A percentile compares a stretch with the other conserved stretches of the same genome.
Conservation (phyloP, 1,284 basidiomycete species). For the Sphaerobolus stellatus region DNA sequence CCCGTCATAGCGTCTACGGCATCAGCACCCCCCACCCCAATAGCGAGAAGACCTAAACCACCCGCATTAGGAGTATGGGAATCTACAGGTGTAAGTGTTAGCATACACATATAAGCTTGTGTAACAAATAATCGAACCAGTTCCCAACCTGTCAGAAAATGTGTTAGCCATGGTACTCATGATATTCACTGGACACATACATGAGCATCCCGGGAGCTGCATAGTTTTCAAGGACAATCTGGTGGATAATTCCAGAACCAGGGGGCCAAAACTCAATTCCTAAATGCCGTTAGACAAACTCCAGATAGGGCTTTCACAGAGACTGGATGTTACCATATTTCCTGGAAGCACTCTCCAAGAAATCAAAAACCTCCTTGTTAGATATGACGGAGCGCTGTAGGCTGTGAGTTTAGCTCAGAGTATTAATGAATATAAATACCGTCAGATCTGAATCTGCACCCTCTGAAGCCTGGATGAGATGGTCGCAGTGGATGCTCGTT, state of each 20-base stretch:
- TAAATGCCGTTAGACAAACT: constrained; percentile 12
- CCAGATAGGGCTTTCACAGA: background rate
- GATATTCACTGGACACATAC: constrained; percentile 38
- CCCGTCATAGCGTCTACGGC: constrained; percentile 98
- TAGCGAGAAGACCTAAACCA: constrained; percentile 96
- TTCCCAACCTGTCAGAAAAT: constrained; percentile 66
- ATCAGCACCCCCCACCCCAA: constrained; percentile 98
- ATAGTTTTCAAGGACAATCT: constrained; percentile 98
- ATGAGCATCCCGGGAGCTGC: constrained; percentile 87
- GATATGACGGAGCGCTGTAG: constrained; percentile 77
- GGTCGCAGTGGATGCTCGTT: constrained; percentile 93
- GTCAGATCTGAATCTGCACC: constrained; percentile 84
- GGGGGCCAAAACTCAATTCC: constrained; percentile 93
- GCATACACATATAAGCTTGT: constrained; percentile 28
- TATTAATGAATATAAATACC: constrained; percentile 40
- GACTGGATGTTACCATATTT: constrained; percentile 70
- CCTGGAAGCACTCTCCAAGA: constrained; percentile 89
- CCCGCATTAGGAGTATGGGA: constrained; percentile 99
- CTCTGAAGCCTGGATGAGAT: constrained; percentile 88
- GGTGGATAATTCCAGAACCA: constrained; percentile 95
- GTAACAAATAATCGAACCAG: constrained; percentile 46
- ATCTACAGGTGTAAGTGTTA: constrained; percentile 49
- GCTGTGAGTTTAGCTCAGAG: constrained; percentile 4
- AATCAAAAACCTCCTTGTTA: constrained; percentile 98
- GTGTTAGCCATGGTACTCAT: constrained; percentile 13